Percentiles rank a stretch among this genome's conserved stretches.
Conservation (phyloP, 2,329 filamentous ascomycete species). For the Fusarium mangiferae region DNA sequence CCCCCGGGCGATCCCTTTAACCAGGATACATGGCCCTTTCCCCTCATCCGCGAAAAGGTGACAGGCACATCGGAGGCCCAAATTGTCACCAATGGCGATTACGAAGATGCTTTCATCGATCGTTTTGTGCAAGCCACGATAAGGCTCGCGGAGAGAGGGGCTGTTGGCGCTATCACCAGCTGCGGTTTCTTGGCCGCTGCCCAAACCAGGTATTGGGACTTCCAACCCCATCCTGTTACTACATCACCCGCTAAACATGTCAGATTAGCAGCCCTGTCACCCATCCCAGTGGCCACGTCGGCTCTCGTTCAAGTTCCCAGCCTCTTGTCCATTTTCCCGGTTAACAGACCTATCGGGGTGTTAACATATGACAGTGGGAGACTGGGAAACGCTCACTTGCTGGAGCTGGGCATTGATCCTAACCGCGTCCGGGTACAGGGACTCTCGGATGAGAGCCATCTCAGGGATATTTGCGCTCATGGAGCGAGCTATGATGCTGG, state of each 20-base stretch:
- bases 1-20: constrained; percentile 52
- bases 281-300: constrained; percentile 51
- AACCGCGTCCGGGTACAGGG: constrained; percentile 38
- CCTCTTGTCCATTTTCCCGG: constrained; percentile 43
- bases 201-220: constrained; percentile 43
- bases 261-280: constrained; percentile 46
- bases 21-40: constrained; percentile 50
- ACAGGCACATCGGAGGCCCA: constrained; percentile 43
- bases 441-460: constrained; percentile 31
- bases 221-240: background rate
- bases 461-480: constrained; percentile 31
- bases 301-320: constrained; percentile 50
- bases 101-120: constrained; percentile 48
- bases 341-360: constrained; percentile 43
- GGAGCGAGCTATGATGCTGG: constrained; percentile 32
- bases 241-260: background rate
- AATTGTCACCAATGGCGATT: constrained; percentile 46
- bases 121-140: constrained; percentile 49
- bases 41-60: constrained; percentile 49
- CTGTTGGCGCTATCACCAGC: constrained; percentile 52
- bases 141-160: constrained; percentile 47
- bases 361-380: constrained; percentile 46
- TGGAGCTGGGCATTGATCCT: constrained; percentile 36
- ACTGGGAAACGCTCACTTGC: constrained; percentile 37
- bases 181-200: constrained; percentile 53